Evolutionary conservation across 2,329 filamentous ascomycete species (phyloP), one percentile per base, ranked within the genome.

Genomic region (Teratosphaeria epicoccoides): DNA sequence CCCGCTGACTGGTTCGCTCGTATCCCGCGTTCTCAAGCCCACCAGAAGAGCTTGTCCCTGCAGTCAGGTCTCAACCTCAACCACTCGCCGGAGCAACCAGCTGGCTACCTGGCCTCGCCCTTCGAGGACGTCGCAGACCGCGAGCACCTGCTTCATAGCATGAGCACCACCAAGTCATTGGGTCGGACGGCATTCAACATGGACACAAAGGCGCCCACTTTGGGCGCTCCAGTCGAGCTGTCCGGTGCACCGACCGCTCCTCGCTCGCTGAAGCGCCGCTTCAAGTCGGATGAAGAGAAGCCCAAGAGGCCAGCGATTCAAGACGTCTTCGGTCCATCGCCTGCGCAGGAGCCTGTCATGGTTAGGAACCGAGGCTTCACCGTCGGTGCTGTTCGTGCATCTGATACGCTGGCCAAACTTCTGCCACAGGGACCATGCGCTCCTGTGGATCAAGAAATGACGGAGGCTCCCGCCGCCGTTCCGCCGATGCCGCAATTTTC

Each of bases 311-410:
- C 72, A 29, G 66, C 67, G 6, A 60, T 74, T 6, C 67, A 72
- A 48, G 68, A 75, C 52, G 62, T 77, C 7, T 74, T 78, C 55
- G 69, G 71, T 50, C 68, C 71, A 6, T 22, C 37, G 37, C 68
- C 70, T 24, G 75, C 80, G 53, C 70, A 72, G 9, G 75, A 76
- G 49, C 74, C 79, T 57, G 76, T 77, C 51, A 76, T 79, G 25
- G 74, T 81, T 28, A 76, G 81, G 40, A 81, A 76, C 58, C 77
- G 81, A 43, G 81, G 81, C 50, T 82, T 81, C 59, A 83, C 79
- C 46, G 72, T 79, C 23, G 77, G 80, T 47, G 77, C 80, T 49
- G 74, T 79, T 53, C 73, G 72, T 55, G 72, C 74, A 49, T 74
- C 70, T 59, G 67, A 72, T 49, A 71, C 75, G 49, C 70, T 82